phyloP scores from a whole-genome alignment of 1,284 basidiomycete species.

The Schizopora paradoxa region DNA sequence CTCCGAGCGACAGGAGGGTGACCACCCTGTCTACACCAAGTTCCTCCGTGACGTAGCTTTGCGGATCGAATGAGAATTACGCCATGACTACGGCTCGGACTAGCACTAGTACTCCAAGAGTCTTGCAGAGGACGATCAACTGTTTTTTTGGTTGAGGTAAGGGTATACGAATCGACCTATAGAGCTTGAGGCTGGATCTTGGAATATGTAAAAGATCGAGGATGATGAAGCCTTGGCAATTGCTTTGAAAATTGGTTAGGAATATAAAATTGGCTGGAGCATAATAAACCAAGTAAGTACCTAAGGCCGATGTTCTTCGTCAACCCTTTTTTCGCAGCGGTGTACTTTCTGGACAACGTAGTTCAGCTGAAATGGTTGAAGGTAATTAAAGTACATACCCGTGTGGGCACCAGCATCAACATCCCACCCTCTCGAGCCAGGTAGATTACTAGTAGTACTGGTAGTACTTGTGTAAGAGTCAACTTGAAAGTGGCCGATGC shows the following conservation, averaged over 20 bases:
- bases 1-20: constrained; percentile 47
- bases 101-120: constrained; percentile 59
- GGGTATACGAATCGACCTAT: constrained; percentile 78
- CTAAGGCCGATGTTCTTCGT: constrained; percentile 73
- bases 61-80: constrained; percentile 74
- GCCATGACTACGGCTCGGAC: constrained; percentile 70
- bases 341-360: constrained; percentile 43
- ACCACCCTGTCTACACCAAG: constrained; percentile 49
- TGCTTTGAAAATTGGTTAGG: constrained; percentile 35
- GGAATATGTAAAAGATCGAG: constrained; percentile 68
- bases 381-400: constrained; percentile 33
- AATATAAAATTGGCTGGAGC: constrained; percentile 19
- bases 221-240: constrained; percentile 58
- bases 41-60: constrained; percentile 66
- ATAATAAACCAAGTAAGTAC: constrained; percentile 25
- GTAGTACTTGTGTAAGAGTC: no score
- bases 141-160: constrained; percentile 66
- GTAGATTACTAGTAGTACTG: no score
- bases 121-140: constrained; percentile 54
- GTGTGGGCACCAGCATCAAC: constrained; percentile 58
- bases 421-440: constrained; percentile 70
- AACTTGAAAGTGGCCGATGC: no score
- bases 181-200: constrained; percentile 65
- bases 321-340: constrained; percentile 63
- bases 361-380: constrained; percentile 7